Evolutionary conservation across 768 basidiomycete species (phyloP), one percentile per base, ranked within the genome.

Genomic region (Leucosporidium yakuticum): DNA sequence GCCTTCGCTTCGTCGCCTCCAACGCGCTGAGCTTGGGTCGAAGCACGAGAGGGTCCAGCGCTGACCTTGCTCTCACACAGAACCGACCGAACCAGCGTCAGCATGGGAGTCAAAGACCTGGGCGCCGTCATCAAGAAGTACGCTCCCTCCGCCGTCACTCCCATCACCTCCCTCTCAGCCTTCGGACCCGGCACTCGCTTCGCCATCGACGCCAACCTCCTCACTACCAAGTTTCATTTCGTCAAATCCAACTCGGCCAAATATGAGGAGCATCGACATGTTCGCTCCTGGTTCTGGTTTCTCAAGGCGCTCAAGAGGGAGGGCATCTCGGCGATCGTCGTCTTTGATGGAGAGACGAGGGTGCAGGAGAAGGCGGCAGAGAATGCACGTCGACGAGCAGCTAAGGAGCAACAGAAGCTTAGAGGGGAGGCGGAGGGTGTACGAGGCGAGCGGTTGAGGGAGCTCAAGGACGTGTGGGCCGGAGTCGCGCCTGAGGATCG

Each of bases 191-290:
- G 23, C 14, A 61, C 60, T 7, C 39, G 39, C 39, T 53, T 72
- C 54, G 71, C 71, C 31, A 63, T 72, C 36, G 71, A 72, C 62
- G 71, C 61, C 27, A 65, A 67, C 55, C 64, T 72, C 49, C 64
- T 72, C 57, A 66, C 65, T 1, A 69, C 65, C 31, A 63, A 64
- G n/a, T 66, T 72, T 58, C 64, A 64, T 47, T 62, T 61, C 54
- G 31, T 50, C n/a, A n/a, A 47, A 21, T 36, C 34, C 17, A 12
- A 4, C 25, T 1, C 12, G 4, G 31, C 34, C 2, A 27, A 12
- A 14, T 29, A 15, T 2, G 23, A 25, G 23, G 31, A 36, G 4
- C 50, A 58, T 25, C 57, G 62, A 20, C 55, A 47, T 36, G 67
- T 63, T 17, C 58, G 56, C 14, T n/a, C 54, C 0, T 72, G 71